phyloP scores from a whole-genome alignment of 1,284 basidiomycete genomes.

The Apiotrichum siamense region DNA sequence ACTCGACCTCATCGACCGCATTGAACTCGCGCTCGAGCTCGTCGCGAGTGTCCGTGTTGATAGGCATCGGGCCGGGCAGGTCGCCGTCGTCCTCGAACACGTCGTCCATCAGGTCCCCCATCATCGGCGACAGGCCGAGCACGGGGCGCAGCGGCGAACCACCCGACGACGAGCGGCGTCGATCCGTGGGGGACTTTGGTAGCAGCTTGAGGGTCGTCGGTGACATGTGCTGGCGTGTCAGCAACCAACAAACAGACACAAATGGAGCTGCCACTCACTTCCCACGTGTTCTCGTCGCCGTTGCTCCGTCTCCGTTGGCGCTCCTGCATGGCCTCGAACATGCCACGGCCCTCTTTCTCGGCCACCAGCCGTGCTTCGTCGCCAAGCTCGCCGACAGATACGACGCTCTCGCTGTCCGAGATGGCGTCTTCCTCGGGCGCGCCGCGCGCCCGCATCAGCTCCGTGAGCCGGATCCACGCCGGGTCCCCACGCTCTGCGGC shows the following conservation, averaged over 20 bases:
- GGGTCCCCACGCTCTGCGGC: slow-evolving; percentile 30
- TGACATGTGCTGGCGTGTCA: slow-evolving; percentile 70
- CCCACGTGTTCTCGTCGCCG: slow-evolving; percentile 76
- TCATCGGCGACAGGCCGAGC: slow-evolving; percentile 61
- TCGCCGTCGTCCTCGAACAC: slow-evolving; percentile 57
- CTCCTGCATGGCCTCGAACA: slow-evolving; percentile 50
- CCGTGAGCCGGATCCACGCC: slow-evolving; percentile 39
- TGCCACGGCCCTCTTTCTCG: slow-evolving; percentile 56
- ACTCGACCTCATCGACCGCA: slow-evolving; percentile 48
- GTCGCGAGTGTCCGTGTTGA: slow-evolving; percentile 39
- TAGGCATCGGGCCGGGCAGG: slow-evolving; percentile 67
- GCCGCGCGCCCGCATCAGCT: slow-evolving; percentile 32
- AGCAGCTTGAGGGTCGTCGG: slow-evolving; percentile 85
- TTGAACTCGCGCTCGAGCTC: slow-evolving; percentile 40
- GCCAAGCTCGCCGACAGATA: slow-evolving; percentile 75
- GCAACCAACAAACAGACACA: neutral
- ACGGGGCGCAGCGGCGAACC: slow-evolving; percentile 75
- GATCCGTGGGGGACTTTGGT: slow-evolving; percentile 71
- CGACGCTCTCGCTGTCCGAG: slow-evolving; percentile 84
- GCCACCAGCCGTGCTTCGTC: slow-evolving; percentile 56
- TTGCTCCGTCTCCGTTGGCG: slow-evolving; percentile 22
- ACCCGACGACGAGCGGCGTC: slow-evolving; percentile 57
- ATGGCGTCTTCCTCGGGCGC: slow-evolving; percentile 46
- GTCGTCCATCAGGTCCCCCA: slow-evolving; percentile 57
- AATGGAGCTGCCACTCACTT: slow-evolving; percentile 59